Percentiles rank a stretch among this genome's conserved stretches.
Conservation (phyloP, 352 stramenopile genomes). For the Globisporangium canariense region DNA sequence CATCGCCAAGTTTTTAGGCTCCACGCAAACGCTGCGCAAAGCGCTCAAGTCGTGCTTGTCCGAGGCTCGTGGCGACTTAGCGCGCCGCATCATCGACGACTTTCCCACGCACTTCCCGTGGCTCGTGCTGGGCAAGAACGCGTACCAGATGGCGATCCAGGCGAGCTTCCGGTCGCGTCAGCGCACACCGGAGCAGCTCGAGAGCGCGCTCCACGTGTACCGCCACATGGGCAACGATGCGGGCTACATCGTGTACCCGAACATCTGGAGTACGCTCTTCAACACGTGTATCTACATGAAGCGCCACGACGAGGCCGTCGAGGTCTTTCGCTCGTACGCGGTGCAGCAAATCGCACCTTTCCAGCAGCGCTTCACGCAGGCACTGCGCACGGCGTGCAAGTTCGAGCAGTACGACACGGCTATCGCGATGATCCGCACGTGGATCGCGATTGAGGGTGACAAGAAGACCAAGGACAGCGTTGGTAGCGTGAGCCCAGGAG, state of each 20-base stretch:
- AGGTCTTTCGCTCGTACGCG: constrained; percentile 25
- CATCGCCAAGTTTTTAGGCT: constrained; percentile 2
- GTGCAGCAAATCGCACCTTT: constrained; percentile 29
- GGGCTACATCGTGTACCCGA: constrained; percentile 34
- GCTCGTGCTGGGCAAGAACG: constrained; percentile 14
- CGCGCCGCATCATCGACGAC: constrained; percentile 5
- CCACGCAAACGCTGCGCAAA: constrained; percentile 15
- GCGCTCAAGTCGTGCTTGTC: constrained; percentile 9
- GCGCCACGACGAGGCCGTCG: constrained; percentile 20
- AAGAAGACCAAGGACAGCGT: neutral
- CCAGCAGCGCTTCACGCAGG: constrained; percentile 29
- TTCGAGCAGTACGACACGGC: constrained; percentile 24
- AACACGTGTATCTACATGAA: constrained; percentile 34
- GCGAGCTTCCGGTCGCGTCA: constrained; percentile 7
- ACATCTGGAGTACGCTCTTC: constrained; percentile 35
- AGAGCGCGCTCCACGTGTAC: constrained; percentile 32
- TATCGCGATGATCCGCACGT: constrained; percentile 29
- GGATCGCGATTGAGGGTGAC: constrained; percentile 18
- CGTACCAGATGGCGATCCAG: constrained; percentile 16
- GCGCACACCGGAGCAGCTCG: constrained; percentile 14
- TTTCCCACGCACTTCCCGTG: constrained; percentile 8
- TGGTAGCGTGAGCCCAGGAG: no score
- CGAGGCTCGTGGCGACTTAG: constrained; percentile 7
- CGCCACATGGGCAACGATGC: constrained; percentile 24
- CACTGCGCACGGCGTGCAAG: constrained; percentile 29